Evolutionary conservation across 129 eudicot genomes (phyloP), one percentile per base, ranked within the genome.

Genomic region (Smallanthus sonchifolius): DNA sequence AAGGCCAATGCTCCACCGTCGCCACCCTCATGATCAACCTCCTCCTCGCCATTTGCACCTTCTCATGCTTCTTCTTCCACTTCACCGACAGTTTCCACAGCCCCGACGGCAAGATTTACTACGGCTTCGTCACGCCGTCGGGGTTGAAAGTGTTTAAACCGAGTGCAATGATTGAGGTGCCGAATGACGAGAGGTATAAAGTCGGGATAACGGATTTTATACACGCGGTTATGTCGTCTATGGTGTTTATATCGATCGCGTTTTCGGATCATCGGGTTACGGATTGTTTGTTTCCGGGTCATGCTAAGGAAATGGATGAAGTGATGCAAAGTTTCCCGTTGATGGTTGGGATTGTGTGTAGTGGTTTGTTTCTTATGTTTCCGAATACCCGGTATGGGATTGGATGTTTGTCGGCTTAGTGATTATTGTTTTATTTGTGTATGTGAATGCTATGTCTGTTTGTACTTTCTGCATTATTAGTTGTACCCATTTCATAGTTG

Each of bases 31-130:
- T 93, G 98, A 90, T 90, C 68, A 28, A 65, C 64, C 7, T 70
- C 52, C 87, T 93, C 2, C 80, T 93, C 6, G 48, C 70, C 40
- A 79, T 93, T 3, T 93, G 96, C 80, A 64, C 85, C 0, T 77
- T 90, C 17, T 93, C 96, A 2, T 93, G 98, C 84, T 87, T 93
- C 82, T 93, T 93, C 85, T 93, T 93, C 74, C 98, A 93, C 81
- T 93, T 93, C 85, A 93, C 98, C 2, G 98, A 93, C 80, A 87
- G 95, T 81, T 90, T 93, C 28, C 83, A 83, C 4, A 83, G 86
- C 2, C 87, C 92, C 0, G 91, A 93, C 35, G 98, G 96, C n/a
- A 87, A 87, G n/a, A n/a, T n/a, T n/a, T n/a, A n/a, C n/a, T n/a
- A n/a, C n/a, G n/a, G n/a, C n/a, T n/a, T 93, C 15, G 95, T 93